Evolutionary conservation across 202 grass and related monocot species (phyloP).

Genomic region (Bolboschoenoplectus hybrid): DNA sequence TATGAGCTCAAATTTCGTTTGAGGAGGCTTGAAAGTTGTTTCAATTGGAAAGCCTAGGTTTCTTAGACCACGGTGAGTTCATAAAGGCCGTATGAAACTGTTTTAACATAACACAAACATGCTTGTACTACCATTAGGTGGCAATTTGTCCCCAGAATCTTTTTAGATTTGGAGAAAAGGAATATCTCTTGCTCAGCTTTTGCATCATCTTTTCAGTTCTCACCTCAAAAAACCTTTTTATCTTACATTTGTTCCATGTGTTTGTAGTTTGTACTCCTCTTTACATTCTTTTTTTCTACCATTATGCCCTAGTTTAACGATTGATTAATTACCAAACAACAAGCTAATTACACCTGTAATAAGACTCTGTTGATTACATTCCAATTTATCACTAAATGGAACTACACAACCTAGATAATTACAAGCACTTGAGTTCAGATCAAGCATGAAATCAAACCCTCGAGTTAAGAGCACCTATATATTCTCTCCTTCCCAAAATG

Average conservation of each 20-base stretch:
- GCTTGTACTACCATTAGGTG: neutral
- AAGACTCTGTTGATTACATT: neutral
- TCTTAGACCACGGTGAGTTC: neutral
- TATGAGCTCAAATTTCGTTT: neutral
- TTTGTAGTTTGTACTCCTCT: constrained; percentile 30
- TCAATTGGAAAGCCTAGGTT: neutral
- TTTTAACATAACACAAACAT: neutral
- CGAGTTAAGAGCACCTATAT: no score
- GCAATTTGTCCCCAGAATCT: neutral
- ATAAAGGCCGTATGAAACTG: neutral
- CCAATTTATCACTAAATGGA: neutral
- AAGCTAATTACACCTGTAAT: neutral
- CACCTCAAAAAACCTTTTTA: neutral
- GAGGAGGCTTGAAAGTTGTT: neutral
- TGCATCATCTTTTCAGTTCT: constrained; percentile 22
- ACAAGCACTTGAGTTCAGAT: constrained; percentile 25
- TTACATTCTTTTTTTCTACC: neutral
- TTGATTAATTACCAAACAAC: neutral
- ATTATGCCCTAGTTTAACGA: neutral
- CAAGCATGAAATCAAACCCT: neutral
- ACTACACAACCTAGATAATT: neutral
- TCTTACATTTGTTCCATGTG: neutral
- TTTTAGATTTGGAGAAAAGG: neutral
- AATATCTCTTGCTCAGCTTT: constrained; percentile 28
- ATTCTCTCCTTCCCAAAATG: constrained; percentile 23